Evolutionary conservation across 75 land plant species (phyloP).

Genomic region (Isoetes taiwanensis): DNA sequence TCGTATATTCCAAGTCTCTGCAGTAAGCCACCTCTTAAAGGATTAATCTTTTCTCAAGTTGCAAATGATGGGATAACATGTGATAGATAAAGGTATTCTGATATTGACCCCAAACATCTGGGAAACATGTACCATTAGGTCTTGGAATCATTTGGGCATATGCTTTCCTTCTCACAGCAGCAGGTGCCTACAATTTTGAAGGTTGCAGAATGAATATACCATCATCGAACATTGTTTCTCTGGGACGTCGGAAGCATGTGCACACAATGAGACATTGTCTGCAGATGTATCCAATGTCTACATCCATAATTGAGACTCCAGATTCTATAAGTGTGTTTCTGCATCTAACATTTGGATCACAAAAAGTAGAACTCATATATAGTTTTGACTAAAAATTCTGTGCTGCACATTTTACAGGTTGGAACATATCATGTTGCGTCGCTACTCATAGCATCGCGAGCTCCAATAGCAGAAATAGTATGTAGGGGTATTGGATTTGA

Average conservation of each 20-base stretch:
- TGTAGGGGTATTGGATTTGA: neutral
- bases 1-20: neutral
- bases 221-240: neutral
- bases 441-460: neutral
- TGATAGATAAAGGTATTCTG: too few species aligned
- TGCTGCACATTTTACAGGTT: neutral
- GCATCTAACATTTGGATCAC: neutral
- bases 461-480: neutral
- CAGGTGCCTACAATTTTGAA: constrained; percentile 2
- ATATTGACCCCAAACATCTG: too few species aligned
- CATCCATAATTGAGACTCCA: neutral
- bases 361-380: neutral
- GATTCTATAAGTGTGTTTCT: neutral
- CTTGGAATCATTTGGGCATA: constrained; percentile 7
- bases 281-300: neutral
- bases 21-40: too few species aligned
- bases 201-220: constrained; percentile 1
- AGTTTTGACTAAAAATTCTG: neutral
- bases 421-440: constrained; percentile 5
- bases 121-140: neutral
- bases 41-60: too few species aligned
- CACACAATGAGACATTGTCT: constrained; percentile 1
- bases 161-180: neutral
- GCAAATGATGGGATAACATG: too few species aligned
- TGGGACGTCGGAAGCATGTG: neutral